These are phyloP conservation scores for Daldinia sp. DNA, from an alignment of 2,329 filamentous ascomycete species.

Conservation along the genomic window DNA sequence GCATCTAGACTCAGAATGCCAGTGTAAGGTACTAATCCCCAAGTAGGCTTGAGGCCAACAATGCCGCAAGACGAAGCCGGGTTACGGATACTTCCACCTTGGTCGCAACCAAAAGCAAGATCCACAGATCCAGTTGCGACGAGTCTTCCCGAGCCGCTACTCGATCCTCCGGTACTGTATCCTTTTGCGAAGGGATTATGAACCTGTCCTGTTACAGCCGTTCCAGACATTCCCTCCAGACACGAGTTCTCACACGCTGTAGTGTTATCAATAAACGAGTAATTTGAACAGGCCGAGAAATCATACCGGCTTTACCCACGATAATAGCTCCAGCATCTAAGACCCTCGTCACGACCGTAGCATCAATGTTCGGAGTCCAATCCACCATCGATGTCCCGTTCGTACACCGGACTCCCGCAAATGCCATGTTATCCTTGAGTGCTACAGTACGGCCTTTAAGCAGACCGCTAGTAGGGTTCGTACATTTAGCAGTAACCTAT, in stretches of 20 bases:
- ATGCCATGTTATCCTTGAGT: conserved; percentile 58
- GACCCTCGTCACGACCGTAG: conserved; percentile 53
- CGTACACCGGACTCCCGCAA: conserved; percentile 54
- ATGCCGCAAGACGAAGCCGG: conserved; percentile 45
- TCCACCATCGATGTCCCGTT: conserved; percentile 53
- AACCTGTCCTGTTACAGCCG: conserved; percentile 55
- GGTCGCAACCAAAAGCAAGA: conserved; percentile 48
- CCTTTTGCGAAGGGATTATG: conserved; percentile 56
- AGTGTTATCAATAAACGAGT: background rate
- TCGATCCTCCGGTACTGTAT: conserved; percentile 56
- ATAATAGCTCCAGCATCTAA: conserved; percentile 54
- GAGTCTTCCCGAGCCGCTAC: conserved; percentile 54
- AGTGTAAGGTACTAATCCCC: conserved; percentile 48
- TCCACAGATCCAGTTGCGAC: conserved; percentile 49
- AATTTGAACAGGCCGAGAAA: background rate
- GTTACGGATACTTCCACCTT: conserved; percentile 48
- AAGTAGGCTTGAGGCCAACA: conserved; percentile 47
- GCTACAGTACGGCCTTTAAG: conserved; percentile 53
- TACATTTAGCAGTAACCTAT: conserved; percentile 40
- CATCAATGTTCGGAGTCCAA: conserved; percentile 52
- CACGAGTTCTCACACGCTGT: conserved; percentile 58
- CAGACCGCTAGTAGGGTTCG: conserved; percentile 33
- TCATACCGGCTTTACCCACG: conserved; percentile 49
- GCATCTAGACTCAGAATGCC: conserved; percentile 45
- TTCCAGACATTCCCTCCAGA: conserved; percentile 52